Conservation (phyloP, 768 basidiomycete species). For the Auriscalpium microsporum region DNA sequence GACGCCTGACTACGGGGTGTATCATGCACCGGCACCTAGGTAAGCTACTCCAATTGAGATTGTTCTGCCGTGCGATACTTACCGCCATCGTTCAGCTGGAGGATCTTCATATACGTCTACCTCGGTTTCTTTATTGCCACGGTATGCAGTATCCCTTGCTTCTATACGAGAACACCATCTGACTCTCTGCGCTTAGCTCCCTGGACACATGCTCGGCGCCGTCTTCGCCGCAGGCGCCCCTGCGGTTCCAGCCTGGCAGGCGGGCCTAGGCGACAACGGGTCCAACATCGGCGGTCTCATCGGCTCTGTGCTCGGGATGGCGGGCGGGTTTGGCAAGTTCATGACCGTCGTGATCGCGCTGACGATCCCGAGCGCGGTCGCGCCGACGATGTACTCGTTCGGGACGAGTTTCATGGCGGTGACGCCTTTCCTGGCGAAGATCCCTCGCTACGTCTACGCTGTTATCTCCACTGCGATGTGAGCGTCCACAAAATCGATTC, state of each 20-base stretch:
- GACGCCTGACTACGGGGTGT: slow-evolving; percentile 42
- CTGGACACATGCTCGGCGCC: slow-evolving; percentile 35
- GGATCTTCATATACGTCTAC: slow-evolving; percentile 39
- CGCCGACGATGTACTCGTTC: slow-evolving; percentile 52
- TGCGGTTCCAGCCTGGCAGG: slow-evolving; percentile 29
- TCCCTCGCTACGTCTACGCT: slow-evolving; percentile 42
- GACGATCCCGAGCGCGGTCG: slow-evolving; percentile 45
- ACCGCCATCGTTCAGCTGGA: slow-evolving; percentile 16
- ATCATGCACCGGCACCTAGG: slow-evolving; percentile 30
- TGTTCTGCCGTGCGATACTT: not conserved
- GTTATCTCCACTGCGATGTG: slow-evolving; percentile 38
- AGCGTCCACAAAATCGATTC: slow-evolving; percentile 7
- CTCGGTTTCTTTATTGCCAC: slow-evolving; percentile 35
- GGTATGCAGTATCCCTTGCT: slow-evolving; percentile 21
- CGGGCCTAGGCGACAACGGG: slow-evolving; percentile 29
- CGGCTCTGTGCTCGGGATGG: slow-evolving; percentile 28
- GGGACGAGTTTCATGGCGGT: slow-evolving; percentile 38
- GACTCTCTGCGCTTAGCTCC: slow-evolving; percentile 20
- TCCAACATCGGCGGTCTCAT: slow-evolving; percentile 36
- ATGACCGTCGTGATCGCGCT: slow-evolving; percentile 44
- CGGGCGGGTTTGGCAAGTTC: slow-evolving; percentile 39
- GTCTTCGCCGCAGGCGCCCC: slow-evolving; percentile 37
- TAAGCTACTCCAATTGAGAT: slow-evolving; percentile 4
- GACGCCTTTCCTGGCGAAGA: slow-evolving; percentile 22
- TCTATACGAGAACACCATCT: not conserved